Conservation (phyloP, 495 filamentous ascomycete genomes). For the Cercophora newfieldiana region DNA sequence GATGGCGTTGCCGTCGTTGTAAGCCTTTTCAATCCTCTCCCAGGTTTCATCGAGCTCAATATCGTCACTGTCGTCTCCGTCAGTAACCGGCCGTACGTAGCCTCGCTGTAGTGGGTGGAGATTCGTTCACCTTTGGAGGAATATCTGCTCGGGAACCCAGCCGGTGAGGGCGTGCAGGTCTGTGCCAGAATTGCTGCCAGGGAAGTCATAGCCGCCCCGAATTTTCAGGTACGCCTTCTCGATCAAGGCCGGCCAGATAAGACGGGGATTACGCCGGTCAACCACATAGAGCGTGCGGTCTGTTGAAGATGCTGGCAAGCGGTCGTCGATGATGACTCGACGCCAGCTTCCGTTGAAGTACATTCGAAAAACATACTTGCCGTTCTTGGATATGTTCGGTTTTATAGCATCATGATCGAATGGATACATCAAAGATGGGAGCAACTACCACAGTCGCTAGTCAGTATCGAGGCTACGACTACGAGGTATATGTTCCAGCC, state of each 20-base stretch:
- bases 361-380: slow-evolving; percentile 88
- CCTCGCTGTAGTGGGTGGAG: neutral
- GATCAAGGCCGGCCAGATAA: slow-evolving; percentile 89
- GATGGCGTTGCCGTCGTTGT: slow-evolving; percentile 77
- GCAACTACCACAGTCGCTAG: slow-evolving; percentile 47
- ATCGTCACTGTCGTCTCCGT: slow-evolving; percentile 56
- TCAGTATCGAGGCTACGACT: neutral
- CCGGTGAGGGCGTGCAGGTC: slow-evolving; percentile 88
- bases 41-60: slow-evolving; percentile 72
- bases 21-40: slow-evolving; percentile 72
- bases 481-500: neutral
- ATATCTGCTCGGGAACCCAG: slow-evolving; percentile 96
- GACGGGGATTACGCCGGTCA: slow-evolving; percentile 72
- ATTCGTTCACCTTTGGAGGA: slow-evolving; percentile 65
- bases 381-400: slow-evolving; percentile 67
- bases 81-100: slow-evolving; percentile 4
- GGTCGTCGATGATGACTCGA: slow-evolving; percentile 86
- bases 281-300: slow-evolving; percentile 81
- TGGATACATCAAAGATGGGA: slow-evolving; percentile 72
- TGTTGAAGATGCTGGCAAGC: slow-evolving; percentile 73
- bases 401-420: slow-evolving; percentile 55
- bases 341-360: slow-evolving; percentile 94
- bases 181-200: slow-evolving; percentile 95
- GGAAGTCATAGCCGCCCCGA: slow-evolving; percentile 94
- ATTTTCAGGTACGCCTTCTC: slow-evolving; percentile 99